Percentiles rank a stretch among this genome's conserved stretches.
Conservation (phyloP, 2,329 filamentous ascomycete genomes). For the Diaporthe caulivora region DNA sequence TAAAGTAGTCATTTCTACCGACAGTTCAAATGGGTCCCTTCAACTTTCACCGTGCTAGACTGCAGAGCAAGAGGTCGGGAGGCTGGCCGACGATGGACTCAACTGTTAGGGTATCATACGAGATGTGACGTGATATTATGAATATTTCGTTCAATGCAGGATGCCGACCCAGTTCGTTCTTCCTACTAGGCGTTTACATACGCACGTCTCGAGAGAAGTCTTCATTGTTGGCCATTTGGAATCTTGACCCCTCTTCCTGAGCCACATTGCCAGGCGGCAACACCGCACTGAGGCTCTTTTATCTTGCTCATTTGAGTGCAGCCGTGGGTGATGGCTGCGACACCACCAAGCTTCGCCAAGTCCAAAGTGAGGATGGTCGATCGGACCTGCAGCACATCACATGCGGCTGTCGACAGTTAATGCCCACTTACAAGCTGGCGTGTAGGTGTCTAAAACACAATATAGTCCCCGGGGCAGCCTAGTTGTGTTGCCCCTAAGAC, state of each 20-base stretch:
- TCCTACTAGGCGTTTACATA: accelerated
- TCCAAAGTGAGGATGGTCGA: not conserved
- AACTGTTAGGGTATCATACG: not conserved
- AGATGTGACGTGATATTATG: not conserved
- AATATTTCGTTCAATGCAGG: too few relatives aligned
- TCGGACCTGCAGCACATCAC: not conserved
- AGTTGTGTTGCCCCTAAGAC: not conserved
- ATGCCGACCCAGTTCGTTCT: too few relatives aligned
- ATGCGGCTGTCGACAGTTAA: not conserved
- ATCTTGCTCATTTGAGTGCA: not conserved
- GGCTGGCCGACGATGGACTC: not conserved
- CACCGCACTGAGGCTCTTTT: not conserved
- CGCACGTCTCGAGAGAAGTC: too few relatives aligned
- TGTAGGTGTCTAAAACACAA: not conserved
- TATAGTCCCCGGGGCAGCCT: not conserved
- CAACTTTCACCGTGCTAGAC: not conserved
- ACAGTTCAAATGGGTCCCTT: accelerated
- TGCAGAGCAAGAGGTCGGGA: not conserved
- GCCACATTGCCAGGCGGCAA: not conserved
- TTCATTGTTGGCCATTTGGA: not conserved
- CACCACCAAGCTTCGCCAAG: not conserved
- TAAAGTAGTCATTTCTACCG: too few relatives aligned
- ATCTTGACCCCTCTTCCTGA: too few relatives aligned
- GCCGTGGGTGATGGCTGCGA: not conserved
- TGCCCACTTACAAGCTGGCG: not conserved